These are phyloP conservation scores for Pestalotiopsis sp. DNA, from an alignment of 2,329 filamentous ascomycete species.

Conservation along the genomic window DNA sequence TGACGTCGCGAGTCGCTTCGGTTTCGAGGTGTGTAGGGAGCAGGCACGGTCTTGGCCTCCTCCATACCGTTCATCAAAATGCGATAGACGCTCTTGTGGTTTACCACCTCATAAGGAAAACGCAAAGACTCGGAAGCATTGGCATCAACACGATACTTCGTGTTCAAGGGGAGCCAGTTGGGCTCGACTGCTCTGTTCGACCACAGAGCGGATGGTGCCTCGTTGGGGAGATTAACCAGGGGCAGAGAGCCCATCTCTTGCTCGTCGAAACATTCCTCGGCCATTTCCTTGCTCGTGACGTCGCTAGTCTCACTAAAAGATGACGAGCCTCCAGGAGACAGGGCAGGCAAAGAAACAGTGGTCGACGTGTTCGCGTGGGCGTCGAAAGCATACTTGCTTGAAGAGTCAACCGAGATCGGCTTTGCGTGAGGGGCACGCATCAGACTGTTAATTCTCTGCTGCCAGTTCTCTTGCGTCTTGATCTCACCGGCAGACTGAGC, in stretches of 20 bases:
- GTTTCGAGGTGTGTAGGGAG: slow-evolving; percentile 20
- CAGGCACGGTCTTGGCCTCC: slow-evolving; percentile 39
- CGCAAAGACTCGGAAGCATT: slow-evolving; percentile 46
- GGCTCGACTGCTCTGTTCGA: slow-evolving; percentile 51
- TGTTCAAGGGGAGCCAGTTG: slow-evolving; percentile 56
- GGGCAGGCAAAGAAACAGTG: slow-evolving; percentile 70
- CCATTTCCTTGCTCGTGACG: slow-evolving; percentile 67
- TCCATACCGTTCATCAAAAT: slow-evolving; percentile 44
- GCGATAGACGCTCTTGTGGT: slow-evolving; percentile 43
- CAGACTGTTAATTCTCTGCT: slow-evolving; percentile 81
- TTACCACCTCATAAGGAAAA: slow-evolving; percentile 41
- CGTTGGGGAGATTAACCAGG: slow-evolving; percentile 66
- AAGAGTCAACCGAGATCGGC: slow-evolving; percentile 65
- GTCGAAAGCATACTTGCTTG: slow-evolving; percentile 69
- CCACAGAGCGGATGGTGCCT: slow-evolving; percentile 66
- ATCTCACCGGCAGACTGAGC: slow-evolving; percentile 31
- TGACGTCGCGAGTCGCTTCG: slow-evolving; percentile 24
- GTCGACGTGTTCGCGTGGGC: slow-evolving; percentile 51
- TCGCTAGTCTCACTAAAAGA: slow-evolving; percentile 44
- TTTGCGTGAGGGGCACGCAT: slow-evolving; percentile 61
- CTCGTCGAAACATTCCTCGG: slow-evolving; percentile 80
- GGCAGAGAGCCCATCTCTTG: slow-evolving; percentile 81
- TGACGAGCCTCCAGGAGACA: slow-evolving; percentile 29
- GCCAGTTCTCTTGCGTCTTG: slow-evolving; percentile 60
- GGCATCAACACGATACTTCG: slow-evolving; percentile 51